Evolutionary conservation across 148 eudicot species (phyloP).

Genomic region (Polygonum aviculare): DNA sequence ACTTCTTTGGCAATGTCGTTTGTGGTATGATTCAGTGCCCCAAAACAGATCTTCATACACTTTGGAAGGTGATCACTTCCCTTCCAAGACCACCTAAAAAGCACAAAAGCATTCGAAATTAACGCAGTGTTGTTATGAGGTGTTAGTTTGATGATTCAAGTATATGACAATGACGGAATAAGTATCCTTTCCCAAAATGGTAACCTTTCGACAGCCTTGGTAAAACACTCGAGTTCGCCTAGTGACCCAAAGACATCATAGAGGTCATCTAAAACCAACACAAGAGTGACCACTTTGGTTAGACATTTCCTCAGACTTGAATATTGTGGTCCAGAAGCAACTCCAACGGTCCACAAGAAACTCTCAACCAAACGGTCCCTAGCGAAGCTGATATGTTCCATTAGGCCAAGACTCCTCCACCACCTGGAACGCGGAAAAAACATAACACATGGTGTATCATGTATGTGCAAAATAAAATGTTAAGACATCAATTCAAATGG

Average conservation of each 20-base stretch:
- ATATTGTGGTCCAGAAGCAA: slow-evolving; percentile 33
- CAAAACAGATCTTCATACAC: slow-evolving; percentile 33
- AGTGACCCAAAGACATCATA: slow-evolving; percentile 45
- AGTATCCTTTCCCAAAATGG: neutral
- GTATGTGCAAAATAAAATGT: neutral
- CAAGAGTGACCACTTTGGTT: slow-evolving; percentile 26
- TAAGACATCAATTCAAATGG: no score
- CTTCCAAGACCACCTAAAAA: slow-evolving; percentile 34
- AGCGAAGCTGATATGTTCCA: slow-evolving; percentile 24
- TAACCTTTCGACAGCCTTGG: slow-evolving; percentile 33
- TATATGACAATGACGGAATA: neutral
- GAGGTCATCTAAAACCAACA: slow-evolving; percentile 40
- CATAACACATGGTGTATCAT: neutral
- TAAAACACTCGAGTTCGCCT: slow-evolving; percentile 34
- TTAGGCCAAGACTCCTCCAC: slow-evolving; percentile 45
- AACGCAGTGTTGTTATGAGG: neutral
- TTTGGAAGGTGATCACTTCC: slow-evolving; percentile 36
- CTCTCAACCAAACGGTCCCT: slow-evolving; percentile 46
- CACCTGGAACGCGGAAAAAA: slow-evolving; percentile 23
- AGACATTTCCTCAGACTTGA: slow-evolving; percentile 36
- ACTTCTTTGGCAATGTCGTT: slow-evolving; percentile 37
- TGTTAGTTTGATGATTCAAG: neutral
- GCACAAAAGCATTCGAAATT: neutral
- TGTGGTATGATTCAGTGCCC: slow-evolving; percentile 21
- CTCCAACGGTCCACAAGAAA: slow-evolving; percentile 44